Evolutionary conservation across 2,329 filamentous ascomycete species (phyloP), one percentile per base, ranked within the genome.

Genomic region (Aphanocladium album): DNA sequence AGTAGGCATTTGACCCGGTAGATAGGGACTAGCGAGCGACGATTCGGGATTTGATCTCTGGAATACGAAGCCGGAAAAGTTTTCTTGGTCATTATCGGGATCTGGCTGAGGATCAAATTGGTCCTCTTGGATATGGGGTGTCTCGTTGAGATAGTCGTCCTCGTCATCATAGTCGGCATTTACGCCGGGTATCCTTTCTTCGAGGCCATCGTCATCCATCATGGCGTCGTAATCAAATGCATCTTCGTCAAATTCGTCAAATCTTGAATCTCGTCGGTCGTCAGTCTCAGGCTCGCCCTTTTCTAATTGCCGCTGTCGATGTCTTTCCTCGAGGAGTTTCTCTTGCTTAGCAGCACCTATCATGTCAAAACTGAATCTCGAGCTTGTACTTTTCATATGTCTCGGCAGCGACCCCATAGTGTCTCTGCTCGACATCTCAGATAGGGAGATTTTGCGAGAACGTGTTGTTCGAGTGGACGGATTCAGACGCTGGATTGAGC

Each of bases 281-380:
- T 78, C 69, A 21, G 62, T 58, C 17, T 73, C 71, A 3, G 70
- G 72, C 5, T 76, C 76, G 62, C 83, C 79, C 67, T 83, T 87
- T 62, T 88, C 86, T 33, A 86, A 76, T 63, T 87, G 84, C 58
- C 85, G 84, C 65, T 89, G 83, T 17, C 87, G 80, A 70, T 91
- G 89, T 52, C 86, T 83, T 66, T 91, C 90, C 71, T 91, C 90
- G 45, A 92, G 76, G 41, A 89, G 71, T 71, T 86, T 88, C 71
- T 88, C 85, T 67, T 87, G 80, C 62, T 84, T 82, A 16, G 88
- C 88, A 6, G 84, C 84, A 5, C 87, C 88, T 17, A 87, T 83
- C 79, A 92, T 90, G 68, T 93, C 89, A 68, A 93, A 93, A 67
- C 89, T 93, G 69, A 93, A 93, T 16, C 90, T 80, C 0, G 89